Percentiles rank a stretch among this genome's conserved stretches.
phyloP scores from a whole-genome alignment of 2,329 filamentous ascomycete genomes.

The Aspergillus aculeatinus region DNA sequence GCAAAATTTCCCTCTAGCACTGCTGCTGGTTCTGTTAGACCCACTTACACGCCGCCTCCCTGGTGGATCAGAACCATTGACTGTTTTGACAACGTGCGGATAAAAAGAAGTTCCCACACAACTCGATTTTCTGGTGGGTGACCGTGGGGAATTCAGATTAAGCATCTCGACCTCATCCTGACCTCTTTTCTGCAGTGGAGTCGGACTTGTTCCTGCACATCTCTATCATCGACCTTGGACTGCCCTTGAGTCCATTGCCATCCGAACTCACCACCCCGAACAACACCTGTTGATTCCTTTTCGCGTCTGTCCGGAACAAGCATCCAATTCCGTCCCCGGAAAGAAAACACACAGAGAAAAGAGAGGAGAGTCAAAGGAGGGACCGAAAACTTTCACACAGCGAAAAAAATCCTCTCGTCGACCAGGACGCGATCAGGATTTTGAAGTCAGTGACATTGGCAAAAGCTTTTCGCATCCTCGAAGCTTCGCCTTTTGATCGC shows the following conservation, averaged over 20 bases:
- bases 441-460: conserved; percentile 13
- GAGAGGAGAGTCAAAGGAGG: conserved; percentile 8
- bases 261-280: conserved; percentile 11
- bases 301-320: conserved; percentile 12
- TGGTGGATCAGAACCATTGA: conserved; percentile 43
- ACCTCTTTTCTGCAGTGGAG: conserved; percentile 34
- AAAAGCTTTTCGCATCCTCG: conserved; percentile 8
- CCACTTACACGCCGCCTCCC: conserved; percentile 40
- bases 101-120: conserved; percentile 42
- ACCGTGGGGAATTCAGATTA: conserved; percentile 43
- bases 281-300: conserved; percentile 18
- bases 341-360: conserved; percentile 17
- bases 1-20: conserved; percentile 19
- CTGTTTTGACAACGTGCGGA: conserved; percentile 42
- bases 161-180: conserved; percentile 34
- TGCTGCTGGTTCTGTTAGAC: conserved; percentile 33
- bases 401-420: conserved; percentile 1
- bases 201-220: conserved; percentile 26
- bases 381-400: conserved; percentile 13
- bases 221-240: conserved; percentile 16
- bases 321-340: conserved; percentile 8
- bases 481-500: conserved; percentile 12
- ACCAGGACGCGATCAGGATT: conserved; percentile 13
- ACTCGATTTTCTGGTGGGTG: conserved; percentile 38
- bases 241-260: conserved; percentile 18